These are phyloP conservation scores for Eucalyptus cloeziana DNA, from an alignment of 345 rosid genomes.

Conservation along the genomic window DNA sequence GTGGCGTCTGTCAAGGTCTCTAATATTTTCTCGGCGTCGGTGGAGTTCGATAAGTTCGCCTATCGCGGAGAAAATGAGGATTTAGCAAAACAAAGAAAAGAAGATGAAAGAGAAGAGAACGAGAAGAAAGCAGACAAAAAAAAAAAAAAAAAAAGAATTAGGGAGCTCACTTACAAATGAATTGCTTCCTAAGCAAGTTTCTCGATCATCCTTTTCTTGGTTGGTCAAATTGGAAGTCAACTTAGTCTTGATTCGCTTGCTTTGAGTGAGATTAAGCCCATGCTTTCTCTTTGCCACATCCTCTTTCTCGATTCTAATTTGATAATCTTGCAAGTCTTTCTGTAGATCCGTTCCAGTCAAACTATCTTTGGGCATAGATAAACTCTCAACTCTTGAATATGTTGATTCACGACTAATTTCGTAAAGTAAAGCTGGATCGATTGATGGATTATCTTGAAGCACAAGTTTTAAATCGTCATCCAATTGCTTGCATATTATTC, in stretches of 20 bases:
- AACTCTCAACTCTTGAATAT: too few relatives aligned
- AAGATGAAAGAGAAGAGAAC: background rate
- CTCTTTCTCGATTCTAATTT: too few relatives aligned
- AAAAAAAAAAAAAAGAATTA: too few relatives aligned
- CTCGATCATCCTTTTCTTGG: background rate
- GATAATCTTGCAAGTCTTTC: too few relatives aligned
- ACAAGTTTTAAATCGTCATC: fast-evolving
- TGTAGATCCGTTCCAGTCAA: fast-evolving
- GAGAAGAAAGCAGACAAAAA: background rate
- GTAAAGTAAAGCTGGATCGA: fast-evolving
- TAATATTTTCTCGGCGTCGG: background rate
- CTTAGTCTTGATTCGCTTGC: too few relatives aligned
- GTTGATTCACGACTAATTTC: fast-evolving
- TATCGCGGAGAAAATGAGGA: background rate
- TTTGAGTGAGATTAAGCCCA: too few relatives aligned
- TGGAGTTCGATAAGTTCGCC: background rate
- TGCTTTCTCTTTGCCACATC: too few relatives aligned
- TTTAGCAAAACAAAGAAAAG: background rate
- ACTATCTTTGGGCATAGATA: background rate
- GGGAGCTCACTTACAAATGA: background rate
- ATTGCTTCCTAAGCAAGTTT: background rate
- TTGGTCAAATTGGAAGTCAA: too few relatives aligned
- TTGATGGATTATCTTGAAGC: background rate
- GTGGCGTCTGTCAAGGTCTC: background rate
- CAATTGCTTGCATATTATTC: background rate